Evolutionary conservation across 2,329 filamentous ascomycete species (phyloP), one percentile per base, ranked within the genome.

Genomic region (Aspergillus novoparasiticus): DNA sequence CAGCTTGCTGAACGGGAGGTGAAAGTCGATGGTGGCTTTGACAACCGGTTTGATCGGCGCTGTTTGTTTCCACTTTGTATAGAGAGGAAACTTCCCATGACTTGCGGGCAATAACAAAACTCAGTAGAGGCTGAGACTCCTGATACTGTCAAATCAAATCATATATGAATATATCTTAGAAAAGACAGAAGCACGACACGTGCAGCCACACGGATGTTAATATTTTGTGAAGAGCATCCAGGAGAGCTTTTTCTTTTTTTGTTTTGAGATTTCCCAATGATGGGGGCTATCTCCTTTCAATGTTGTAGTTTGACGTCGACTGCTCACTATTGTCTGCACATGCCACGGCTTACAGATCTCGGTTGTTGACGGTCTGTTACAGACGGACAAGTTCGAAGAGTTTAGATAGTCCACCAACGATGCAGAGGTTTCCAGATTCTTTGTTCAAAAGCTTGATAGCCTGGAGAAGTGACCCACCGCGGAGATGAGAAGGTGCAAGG

Each of bases 1-100:
- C 66, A 57, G 32, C 57, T 64, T 21, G 58, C 45, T 28, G 62
- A 57, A 56, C 51, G 61, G 23, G 69, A 51, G 12, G 57, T 61
- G 30, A 69, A 63, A 51, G 71, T 76, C 14, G 72, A 72, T n/a
- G 72, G 68, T 34, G 76, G 74, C 54, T 79, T 79, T 45, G 77
- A 78, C 41, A 79, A 68, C 60, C 76, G 75, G 57, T 77, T 78
- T 32, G 72, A 71, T 59, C 69, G 73, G 61, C 72, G 72, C 50
- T 70, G 71, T 59, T 77, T 75, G 58, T 73, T 69, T 68, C 69
- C 75, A 59, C 65, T 71, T 64, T 68, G 68, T 54, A 69, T 72
- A 39, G 77, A 79, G 58, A 74, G 72, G 23, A 68, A 70, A 66
- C 75, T 78, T 66, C 77, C 77, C 77, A 79, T 79, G 68, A 60